Base-by-base conservation (phyloP, 768 basidiomycete genomes). In the Boletellus ananiceps region DNA sequence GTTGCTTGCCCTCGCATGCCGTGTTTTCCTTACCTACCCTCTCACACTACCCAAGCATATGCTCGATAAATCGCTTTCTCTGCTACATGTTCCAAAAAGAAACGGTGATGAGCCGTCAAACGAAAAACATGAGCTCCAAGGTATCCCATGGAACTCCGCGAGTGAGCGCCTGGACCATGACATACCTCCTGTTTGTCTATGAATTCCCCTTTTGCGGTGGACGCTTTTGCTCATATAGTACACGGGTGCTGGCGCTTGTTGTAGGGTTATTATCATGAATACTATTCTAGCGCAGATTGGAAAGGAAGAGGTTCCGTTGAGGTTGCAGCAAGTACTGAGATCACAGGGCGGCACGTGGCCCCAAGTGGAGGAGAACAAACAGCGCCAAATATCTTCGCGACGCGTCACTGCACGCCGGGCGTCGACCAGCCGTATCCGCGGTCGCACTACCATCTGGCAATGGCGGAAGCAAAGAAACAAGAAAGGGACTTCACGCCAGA, bases 401-500 rank as follows among this genome's bases (percentile, higher is more conserved):
- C 83, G 83, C 82, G 82, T 83, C 80, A 82, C 48, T 68, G 58
- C 55, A 62, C 48, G 50, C 44, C 43, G 52, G 51, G 51, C 31
- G 49, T 56, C 50, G 53, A 59, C 59, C 69, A 70, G 67, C 66
- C 68, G 62, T 72, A 69, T 71, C 61, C 69, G 66, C 65, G 69
- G 66, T 63, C 62, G 58, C 61, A 63, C 64, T 57, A 71, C 57
- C 64, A 61, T 46, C 73, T 72, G 68, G 77, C 68, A 60, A 90
- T 89, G 88, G 75, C 86, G 36, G 88, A 90, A 57, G 78, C 80
- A 68, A 84, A 83, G 73, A 87, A 88, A 69, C 85, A 89, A 69
- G 88, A 91, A 64, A 84, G 81, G 64, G 94, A 97, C 65, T 96
- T 76, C 57, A 86, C 90, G 0, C 74, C 79, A 44, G 93, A 97